Evolutionary conservation across 2,329 filamentous ascomycete species (phyloP).

Genomic region (Neopestalotiopsis clavispora): DNA sequence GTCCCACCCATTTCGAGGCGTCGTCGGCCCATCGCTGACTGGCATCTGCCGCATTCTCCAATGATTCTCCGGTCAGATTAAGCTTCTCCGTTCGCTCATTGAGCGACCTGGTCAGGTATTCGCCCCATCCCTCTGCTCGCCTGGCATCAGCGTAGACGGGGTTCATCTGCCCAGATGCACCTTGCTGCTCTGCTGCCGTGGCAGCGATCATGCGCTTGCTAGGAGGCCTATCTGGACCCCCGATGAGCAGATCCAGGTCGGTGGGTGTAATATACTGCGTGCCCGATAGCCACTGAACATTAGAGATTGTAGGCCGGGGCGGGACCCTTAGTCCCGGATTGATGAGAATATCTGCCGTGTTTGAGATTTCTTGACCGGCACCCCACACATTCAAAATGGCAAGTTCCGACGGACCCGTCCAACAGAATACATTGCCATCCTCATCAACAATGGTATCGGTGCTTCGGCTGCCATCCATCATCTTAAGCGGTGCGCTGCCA

Average conservation of each 20-base stretch:
- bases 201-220: conserved; percentile 89
- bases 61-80: conserved; percentile 79
- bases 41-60: conserved; percentile 81
- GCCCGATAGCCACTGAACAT: conserved; percentile 94
- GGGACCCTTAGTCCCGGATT: conserved; percentile 78
- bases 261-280: conserved; percentile 87
- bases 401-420: conserved; percentile 87
- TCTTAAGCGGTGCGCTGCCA: conserved; percentile 66
- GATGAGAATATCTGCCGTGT: conserved; percentile 73
- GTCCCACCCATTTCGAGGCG: conserved; percentile 82
- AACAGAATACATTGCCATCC: conserved; percentile 83
- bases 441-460: conserved; percentile 72
- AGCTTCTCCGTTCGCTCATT: conserved; percentile 91
- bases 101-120: conserved; percentile 85
- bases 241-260: conserved; percentile 90
- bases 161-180: conserved; percentile 44
- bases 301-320: conserved; percentile 88
- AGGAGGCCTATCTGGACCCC: conserved; percentile 84
- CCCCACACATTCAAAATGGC: conserved; percentile 87
- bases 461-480: conserved; percentile 77
- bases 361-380: conserved; percentile 66
- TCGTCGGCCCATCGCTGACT: conserved; percentile 86
- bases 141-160: conserved; percentile 39
- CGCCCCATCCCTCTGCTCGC: conserved; percentile 67
- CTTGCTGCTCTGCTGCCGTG: conserved; percentile 73